Percentiles rank a stretch among this genome's conserved stretches.
Conservation (phyloP, 2,329 filamentous ascomycete species). For the Botrytis elliptica region DNA sequence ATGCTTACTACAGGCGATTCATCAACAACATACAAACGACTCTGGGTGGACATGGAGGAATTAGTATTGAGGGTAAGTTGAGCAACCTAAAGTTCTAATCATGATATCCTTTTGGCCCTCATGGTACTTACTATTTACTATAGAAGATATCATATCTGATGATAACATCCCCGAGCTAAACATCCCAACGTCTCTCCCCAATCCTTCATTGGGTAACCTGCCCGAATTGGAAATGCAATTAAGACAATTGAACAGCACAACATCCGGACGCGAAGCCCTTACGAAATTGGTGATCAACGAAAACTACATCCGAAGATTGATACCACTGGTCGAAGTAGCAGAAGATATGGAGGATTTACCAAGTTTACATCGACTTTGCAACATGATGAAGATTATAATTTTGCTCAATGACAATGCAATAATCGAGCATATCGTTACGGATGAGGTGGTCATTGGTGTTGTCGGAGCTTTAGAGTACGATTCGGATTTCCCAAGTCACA, state of each 20-base stretch:
- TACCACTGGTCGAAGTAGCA: slow-evolving; percentile 81
- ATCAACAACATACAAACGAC: slow-evolving; percentile 79
- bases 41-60: slow-evolving; percentile 67
- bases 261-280: slow-evolving; percentile 77
- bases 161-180: slow-evolving; percentile 74
- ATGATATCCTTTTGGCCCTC: background rate
- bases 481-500: slow-evolving; percentile 95
- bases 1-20: slow-evolving; percentile 68
- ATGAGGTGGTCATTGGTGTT: slow-evolving; percentile 84
- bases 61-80: slow-evolving; percentile 27
- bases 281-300: slow-evolving; percentile 83
- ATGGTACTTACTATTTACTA: background rate
- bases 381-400: slow-evolving; percentile 96
- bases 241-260: slow-evolving; percentile 71
- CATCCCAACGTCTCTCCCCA: slow-evolving; percentile 70
- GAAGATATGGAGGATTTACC: slow-evolving; percentile 86
- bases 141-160: slow-evolving; percentile 85
- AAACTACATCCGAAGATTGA: slow-evolving; percentile 83
- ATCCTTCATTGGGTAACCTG: slow-evolving; percentile 78
- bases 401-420: slow-evolving; percentile 92
- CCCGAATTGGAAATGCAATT: slow-evolving; percentile 82
- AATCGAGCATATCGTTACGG: slow-evolving; percentile 89
- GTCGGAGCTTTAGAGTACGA: slow-evolving; percentile 97
- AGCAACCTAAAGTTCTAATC: background rate
- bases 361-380: slow-evolving; percentile 89